Percentiles rank a stretch among this genome's conserved stretches.
Conservation (phyloP, 495 filamentous ascomycete species). For the Aspergillus wentii region DNA sequence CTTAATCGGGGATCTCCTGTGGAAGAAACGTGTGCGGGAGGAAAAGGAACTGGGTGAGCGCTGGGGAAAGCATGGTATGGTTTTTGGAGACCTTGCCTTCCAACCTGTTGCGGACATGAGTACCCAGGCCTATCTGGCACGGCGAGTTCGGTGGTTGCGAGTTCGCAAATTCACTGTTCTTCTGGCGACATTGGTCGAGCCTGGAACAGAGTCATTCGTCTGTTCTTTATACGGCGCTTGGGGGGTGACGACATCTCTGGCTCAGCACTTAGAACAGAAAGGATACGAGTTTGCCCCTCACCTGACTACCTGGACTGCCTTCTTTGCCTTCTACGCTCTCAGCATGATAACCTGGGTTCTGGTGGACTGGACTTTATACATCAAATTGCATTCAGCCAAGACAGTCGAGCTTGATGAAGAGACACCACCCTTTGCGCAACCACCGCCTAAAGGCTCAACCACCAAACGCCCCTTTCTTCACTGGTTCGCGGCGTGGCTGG, state of each 20-base stretch:
- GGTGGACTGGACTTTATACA: constrained; percentile 69
- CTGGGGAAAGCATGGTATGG: constrained; percentile 74
- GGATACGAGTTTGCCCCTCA: constrained; percentile 39
- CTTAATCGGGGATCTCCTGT: constrained; percentile 87
- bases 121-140: constrained; percentile 71
- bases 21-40: constrained; percentile 53
- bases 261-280: constrained; percentile 49
- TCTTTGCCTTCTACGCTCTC: constrained; percentile 59
- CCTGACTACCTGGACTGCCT: constrained; percentile 61
- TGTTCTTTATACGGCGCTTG: constrained; percentile 77
- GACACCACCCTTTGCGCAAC: constrained; percentile 67
- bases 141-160: constrained; percentile 85
- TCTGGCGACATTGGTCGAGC: constrained; percentile 87
- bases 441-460: constrained; percentile 11
- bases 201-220: constrained; percentile 83
- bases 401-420: constrained; percentile 68
- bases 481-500: constrained; percentile 83
- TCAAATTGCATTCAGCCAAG: constrained; percentile 62
- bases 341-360: constrained; percentile 66
- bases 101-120: constrained; percentile 84
- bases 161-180: constrained; percentile 93
- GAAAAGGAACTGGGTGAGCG: constrained; percentile 35
- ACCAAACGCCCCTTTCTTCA: constrained; percentile 54
- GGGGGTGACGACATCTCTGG: constrained; percentile 64
- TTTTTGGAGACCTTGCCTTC: constrained; percentile 79